Evolutionary conservation across 2,329 filamentous ascomycete species (phyloP).

Genomic region (Stachybotrys chartarum): DNA sequence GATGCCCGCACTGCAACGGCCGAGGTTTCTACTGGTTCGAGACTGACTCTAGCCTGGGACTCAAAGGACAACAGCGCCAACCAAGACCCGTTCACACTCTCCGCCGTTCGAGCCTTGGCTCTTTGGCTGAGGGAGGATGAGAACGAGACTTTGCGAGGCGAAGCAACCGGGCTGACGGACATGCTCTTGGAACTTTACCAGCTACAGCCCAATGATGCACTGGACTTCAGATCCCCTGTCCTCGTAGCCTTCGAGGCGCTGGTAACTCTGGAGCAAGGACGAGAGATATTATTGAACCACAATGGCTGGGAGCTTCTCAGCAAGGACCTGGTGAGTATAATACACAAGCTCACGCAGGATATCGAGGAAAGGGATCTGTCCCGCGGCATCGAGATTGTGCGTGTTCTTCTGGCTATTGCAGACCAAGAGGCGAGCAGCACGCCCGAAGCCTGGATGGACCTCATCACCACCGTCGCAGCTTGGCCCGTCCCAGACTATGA

Average conservation of each 20-base stretch:
- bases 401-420: slow-evolving; percentile 44
- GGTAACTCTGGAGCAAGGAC: slow-evolving; percentile 38
- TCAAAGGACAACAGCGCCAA: slow-evolving; percentile 38
- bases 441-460: slow-evolving; percentile 49
- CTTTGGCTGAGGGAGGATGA: slow-evolving; percentile 67
- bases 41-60: slow-evolving; percentile 51
- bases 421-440: slow-evolving; percentile 37
- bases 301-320: slow-evolving; percentile 47
- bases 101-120: slow-evolving; percentile 49
- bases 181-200: slow-evolving; percentile 58
- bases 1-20: slow-evolving; percentile 40
- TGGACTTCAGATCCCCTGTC: slow-evolving; percentile 51
- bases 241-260: slow-evolving; percentile 55
- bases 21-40: slow-evolving; percentile 36
- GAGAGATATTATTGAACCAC: slow-evolving; percentile 39
- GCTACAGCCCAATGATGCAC: slow-evolving; percentile 18
- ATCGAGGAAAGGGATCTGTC: slow-evolving; percentile 22
- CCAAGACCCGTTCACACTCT: slow-evolving; percentile 52
- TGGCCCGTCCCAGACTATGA: slow-evolving; percentile 32
- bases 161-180: slow-evolving; percentile 53
- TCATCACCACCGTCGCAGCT: slow-evolving; percentile 43
- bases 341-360: slow-evolving; percentile 27
- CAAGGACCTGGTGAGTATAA: slow-evolving; percentile 35
- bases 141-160: slow-evolving; percentile 47
- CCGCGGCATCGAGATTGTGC: slow-evolving; percentile 48